Base-by-base conservation (phyloP, 805 yeast genomes). In the Saccharomycopsis fibuligera region DNA sequence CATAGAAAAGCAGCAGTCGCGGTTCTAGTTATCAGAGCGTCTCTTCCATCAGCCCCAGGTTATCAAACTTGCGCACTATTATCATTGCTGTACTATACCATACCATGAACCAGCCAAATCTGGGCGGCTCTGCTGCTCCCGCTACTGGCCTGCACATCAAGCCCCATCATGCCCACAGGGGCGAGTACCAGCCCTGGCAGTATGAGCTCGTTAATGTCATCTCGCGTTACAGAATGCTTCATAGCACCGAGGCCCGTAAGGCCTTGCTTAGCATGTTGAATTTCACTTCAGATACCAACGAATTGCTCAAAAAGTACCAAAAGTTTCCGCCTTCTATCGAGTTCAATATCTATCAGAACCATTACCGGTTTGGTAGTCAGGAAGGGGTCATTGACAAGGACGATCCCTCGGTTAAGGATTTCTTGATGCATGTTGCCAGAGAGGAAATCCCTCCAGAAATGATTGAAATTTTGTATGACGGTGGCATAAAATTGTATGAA, bases 381-480 rank as follows among this genome's bases (percentile, higher is more conserved):
- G 97, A 90, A 57, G 88, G 95, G 5, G 76, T 86, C 43, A 84
- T 93, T 36, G 89, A 96, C 5, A 84, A 84, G 60, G 76, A 76
- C 58, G 85, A 86, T 52, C 83, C 87, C 14, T 76, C 86, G 61
- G 77, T 87, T 44, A 84, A 82, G 61, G 86, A 82, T 54, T 93
- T 93, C 58, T 67, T 91, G 52, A 80, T 82, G 55, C 85, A 81
- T 59, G 84, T 91, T 9, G 82, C 89, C 14, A 70, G 77, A 48
- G 95, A 91, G 45, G 83, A 81, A 58, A 86, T 91, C 12, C 96
- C 97, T 1, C 85, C 87, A 36, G 87, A 95, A 12, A 79, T 91
- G 61, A 80, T 89, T 57, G 98, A 93, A 66, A 85, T 91, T 8
- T 73, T 93, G 40, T 80, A 85, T 59, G 98, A 91, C 62, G 86